These are phyloP conservation scores for Russula dissimulans DNA, from an alignment of 768 basidiomycete genomes.

Conservation along the genomic window DNA sequence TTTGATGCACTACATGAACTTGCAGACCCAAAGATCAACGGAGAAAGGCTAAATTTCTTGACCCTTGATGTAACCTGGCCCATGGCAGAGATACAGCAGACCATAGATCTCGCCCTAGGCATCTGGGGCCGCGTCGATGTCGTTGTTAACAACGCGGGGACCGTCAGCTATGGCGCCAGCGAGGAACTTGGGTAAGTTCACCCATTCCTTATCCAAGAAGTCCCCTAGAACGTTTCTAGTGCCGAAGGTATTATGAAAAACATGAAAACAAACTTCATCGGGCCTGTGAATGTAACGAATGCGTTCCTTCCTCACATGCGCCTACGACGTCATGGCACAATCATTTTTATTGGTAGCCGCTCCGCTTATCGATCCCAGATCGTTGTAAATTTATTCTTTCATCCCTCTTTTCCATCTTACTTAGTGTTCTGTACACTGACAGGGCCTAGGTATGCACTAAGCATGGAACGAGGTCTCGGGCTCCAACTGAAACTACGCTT, in stretches of 20 bases:
- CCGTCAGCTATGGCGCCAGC: not conserved
- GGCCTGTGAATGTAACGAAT: constrained; percentile 36
- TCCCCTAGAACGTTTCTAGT: not conserved
- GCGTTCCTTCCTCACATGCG: constrained; percentile 37
- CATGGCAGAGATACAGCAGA: not conserved
- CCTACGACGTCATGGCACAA: constrained; percentile 27
- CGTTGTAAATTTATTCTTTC: not conserved
- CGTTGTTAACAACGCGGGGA: constrained; percentile 16
- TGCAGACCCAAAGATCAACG: not conserved
- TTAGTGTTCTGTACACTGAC: not conserved
- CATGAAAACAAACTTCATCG: constrained; percentile 35
- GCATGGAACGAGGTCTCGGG: too few species aligned
- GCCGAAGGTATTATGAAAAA: constrained; percentile 2
- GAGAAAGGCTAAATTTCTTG: not conserved
- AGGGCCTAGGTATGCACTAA: not conserved
- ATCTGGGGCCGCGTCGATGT: constrained; percentile 11
- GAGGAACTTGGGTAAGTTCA: constrained; percentile 9
- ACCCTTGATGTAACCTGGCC: constrained; percentile 5
- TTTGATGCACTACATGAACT: not conserved
- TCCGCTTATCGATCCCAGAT: constrained; percentile 21
- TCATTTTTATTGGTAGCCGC: constrained; percentile 32
- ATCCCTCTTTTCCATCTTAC: not conserved
- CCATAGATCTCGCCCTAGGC: not conserved
- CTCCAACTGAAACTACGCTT: not conserved
- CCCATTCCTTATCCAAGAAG: not conserved